Evolutionary conservation across 306 rosid species (phyloP), one percentile per base, ranked within the genome.

Genomic region (Quercus rubra): DNA sequence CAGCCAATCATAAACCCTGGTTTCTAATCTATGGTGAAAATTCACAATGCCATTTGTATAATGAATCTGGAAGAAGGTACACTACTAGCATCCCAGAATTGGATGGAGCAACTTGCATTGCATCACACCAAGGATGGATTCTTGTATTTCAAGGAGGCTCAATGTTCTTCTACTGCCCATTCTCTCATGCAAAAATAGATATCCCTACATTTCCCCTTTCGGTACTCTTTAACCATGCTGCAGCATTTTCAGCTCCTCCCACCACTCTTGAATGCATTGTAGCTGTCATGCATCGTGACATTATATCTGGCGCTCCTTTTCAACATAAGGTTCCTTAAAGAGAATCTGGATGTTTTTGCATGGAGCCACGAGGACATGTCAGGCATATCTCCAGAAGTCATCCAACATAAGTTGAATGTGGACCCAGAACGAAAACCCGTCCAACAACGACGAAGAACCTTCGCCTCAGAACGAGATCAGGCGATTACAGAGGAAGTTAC

Each of bases 161-260:
- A 35, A 17, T 63, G 59, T 77, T 82, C 56, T 82, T 82, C 59
- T 62, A 71, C 17, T 76, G 81, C 61, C 81, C 85, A 12, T 77
- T 82, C 78, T 58, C 85, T 19, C 7, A 58, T 6, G 73, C 74
- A 14, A 77, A 55, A 51, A 82, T 77, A 64, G 69, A 72, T 20
- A 56, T 82, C 56, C 85, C 82, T 10, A 20, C 2, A 1, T 68
- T 64, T 59, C 76, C 78, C 5, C 20, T 2, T 27, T 27, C 55
- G 1, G 76, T 77, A 19, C 64, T 77, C 18, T 23, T 54, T 8
- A 81, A 77, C 51, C 61, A 35, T 20, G 41, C 66, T 8, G 81
- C 81, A 55, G 78, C 81, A n/a, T 82, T 82, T 74, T 76, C 85
- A 38, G 73, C 74, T 27, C 78, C 79, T n/a, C 85, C 81, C 2